phyloP scores from a whole-genome alignment of 495 filamentous ascomycete genomes.

The Aspergillus ostianus region DNA sequence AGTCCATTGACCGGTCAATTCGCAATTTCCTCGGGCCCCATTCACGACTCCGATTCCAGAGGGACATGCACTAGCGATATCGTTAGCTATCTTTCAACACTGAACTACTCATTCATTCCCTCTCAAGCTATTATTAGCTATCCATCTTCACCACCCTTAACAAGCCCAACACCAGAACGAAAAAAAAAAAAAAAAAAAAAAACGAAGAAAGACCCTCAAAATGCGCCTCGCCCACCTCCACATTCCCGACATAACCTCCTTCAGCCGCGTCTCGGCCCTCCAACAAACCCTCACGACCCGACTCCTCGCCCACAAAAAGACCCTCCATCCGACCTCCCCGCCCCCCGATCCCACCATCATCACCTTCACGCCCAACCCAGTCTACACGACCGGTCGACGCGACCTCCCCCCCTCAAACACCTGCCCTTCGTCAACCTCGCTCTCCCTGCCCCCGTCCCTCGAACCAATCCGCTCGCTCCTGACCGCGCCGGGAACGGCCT shows the following conservation, averaged over 20 bases:
- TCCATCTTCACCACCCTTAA: neutral
- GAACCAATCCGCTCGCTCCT: conserved; percentile 36
- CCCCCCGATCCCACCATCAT: conserved; percentile 68
- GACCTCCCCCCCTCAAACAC: conserved; percentile 60
- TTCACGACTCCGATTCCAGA: neutral
- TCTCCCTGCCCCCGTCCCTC: conserved; percentile 39
- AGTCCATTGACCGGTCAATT: neutral
- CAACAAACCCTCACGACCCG: conserved; percentile 49
- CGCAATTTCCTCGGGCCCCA: neutral
- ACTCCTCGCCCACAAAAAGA: conserved; percentile 46
- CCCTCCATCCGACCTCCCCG: conserved; percentile 36
- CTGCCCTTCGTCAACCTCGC: conserved; percentile 25
- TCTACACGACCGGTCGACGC: conserved; percentile 88
- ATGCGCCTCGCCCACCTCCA: conserved; percentile 67
- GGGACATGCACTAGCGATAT: neutral
- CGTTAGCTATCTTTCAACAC: too few species aligned
- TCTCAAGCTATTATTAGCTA: too few species aligned
- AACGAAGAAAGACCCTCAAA: neutral
- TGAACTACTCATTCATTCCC: too few species aligned
- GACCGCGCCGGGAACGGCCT: conserved; percentile 29
- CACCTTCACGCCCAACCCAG: conserved; percentile 78
- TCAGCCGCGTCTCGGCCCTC: conserved; percentile 44
- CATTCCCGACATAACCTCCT: conserved; percentile 57
- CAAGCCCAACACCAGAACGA: neutral
- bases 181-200: too few species aligned